phyloP scores from a whole-genome alignment of 495 filamentous ascomycete species.

The Xylona heveae region DNA sequence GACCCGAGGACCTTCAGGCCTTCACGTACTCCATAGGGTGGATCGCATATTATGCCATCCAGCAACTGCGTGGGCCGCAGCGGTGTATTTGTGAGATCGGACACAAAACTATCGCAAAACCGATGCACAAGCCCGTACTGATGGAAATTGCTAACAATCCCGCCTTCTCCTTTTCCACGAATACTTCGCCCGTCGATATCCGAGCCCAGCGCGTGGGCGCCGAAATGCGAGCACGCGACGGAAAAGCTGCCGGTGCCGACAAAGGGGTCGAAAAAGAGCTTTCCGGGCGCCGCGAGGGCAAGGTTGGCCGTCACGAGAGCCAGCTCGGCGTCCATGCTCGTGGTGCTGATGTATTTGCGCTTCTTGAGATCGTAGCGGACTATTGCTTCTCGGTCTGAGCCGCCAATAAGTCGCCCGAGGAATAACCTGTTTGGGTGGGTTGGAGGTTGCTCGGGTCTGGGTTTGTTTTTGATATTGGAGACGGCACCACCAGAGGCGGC shows the following conservation, averaged over 20 bases:
- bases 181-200: constrained; percentile 88
- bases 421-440: too few species aligned
- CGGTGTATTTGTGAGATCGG: constrained; percentile 80
- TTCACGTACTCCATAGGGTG: constrained; percentile 92
- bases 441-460: too few species aligned
- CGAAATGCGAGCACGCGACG: constrained; percentile 74
- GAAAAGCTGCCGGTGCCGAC: constrained; percentile 85
- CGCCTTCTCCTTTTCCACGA: constrained; percentile 34
- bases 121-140: constrained; percentile 51
- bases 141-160: constrained; percentile 50
- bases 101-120: constrained; percentile 57
- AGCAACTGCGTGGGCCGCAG: constrained; percentile 36
- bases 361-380: constrained; percentile 78
- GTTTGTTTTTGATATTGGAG: too few species aligned
- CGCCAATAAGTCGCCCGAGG: constrained; percentile 46
- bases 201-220: constrained; percentile 55
- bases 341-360: constrained; percentile 79
- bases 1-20: constrained; percentile 71
- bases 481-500: constrained; percentile 16
- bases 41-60: constrained; percentile 91
- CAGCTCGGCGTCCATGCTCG: constrained; percentile 89
- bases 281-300: constrained; percentile 58
- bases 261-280: constrained; percentile 81
- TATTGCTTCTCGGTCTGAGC: constrained; percentile 40
- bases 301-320: constrained; percentile 85